Evolutionary conservation across 345 rosid species (phyloP).

Genomic region (Salix caprea): DNA sequence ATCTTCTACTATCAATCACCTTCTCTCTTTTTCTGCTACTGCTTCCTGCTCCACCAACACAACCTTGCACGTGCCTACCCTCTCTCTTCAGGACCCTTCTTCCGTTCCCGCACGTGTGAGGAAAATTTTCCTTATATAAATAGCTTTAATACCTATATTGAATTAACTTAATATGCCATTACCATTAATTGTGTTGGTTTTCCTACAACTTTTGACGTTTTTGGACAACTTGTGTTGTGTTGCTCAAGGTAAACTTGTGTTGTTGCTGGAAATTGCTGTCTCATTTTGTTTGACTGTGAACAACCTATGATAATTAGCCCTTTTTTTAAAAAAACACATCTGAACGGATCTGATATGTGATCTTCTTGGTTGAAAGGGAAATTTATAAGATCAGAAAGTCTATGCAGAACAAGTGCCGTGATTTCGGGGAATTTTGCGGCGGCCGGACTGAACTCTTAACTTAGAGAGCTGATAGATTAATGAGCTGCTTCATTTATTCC

Average conservation of each 20-base stretch:
- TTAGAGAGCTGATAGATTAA: too few species aligned
- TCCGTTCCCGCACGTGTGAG: conserved; percentile 75
- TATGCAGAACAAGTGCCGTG: too few species aligned
- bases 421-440: neutral
- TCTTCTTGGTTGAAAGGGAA: neutral
- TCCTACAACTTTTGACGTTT: neutral
- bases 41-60: conserved; percentile 20
- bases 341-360: too few species aligned
- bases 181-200: neutral
- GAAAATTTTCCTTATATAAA: conserved; percentile 6
- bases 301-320: neutral
- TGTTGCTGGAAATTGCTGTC: neutral
- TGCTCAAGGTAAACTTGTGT: neutral
- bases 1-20: conserved; percentile 48
- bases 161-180: neutral
- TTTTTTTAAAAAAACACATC: too few species aligned
- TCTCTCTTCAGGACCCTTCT: conserved; percentile 6
- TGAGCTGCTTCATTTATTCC: neutral
- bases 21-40: conserved; percentile 17
- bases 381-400: neutral
- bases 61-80: conserved; percentile 46
- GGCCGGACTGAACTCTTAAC: neutral
- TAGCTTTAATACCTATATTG: neutral
- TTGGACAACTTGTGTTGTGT: neutral
- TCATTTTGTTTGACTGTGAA: neutral